Conservation (phyloP, 208 protist species). For the Phytomonas serpens region DNA sequence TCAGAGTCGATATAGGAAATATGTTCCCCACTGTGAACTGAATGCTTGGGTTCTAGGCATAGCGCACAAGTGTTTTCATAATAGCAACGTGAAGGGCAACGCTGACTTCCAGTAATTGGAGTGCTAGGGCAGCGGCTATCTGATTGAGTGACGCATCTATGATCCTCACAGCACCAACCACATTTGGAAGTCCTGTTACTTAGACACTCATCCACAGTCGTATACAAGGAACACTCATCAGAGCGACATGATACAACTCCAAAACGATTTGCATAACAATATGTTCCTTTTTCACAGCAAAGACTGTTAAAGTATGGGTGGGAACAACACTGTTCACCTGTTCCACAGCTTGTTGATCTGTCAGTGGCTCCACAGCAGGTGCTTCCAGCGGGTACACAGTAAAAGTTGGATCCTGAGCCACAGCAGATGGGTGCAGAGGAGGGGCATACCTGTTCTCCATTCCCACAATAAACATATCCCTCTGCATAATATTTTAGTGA, state of each 20-base stretch:
- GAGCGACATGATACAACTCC: too few species aligned
- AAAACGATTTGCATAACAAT: conserved; percentile 16
- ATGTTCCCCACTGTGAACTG: background rate
- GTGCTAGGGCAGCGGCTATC: background rate
- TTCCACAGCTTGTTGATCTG: conserved; percentile 18
- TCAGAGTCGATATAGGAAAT: too few species aligned
- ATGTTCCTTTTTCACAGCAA: conserved; percentile 22
- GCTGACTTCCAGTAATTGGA: conserved; percentile 8
- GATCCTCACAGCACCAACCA: conserved; percentile 41
- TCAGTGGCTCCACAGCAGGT: conserved; percentile 25
- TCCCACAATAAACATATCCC: conserved; percentile 1
- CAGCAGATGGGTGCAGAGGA: conserved; percentile 33
- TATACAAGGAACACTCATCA: conserved; percentile 15
- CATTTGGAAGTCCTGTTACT: conserved; percentile 12
- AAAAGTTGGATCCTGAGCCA: conserved; percentile 16
- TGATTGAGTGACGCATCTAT: conserved; percentile 20
- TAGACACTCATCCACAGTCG: conserved; percentile 25
- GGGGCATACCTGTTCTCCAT: conserved; percentile 19
- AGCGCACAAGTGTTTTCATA: conserved; percentile 34
- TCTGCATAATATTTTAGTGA: too few species aligned
- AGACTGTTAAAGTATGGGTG: conserved; percentile 15
- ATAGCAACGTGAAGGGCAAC: conserved; percentile 28
- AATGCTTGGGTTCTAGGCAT: conserved; percentile 15
- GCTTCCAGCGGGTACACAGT: conserved; percentile 28
- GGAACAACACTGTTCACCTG: conserved; percentile 30